phyloP scores from a whole-genome alignment of 2,329 filamentous ascomycete genomes.

The Aspergillus fischeri region DNA sequence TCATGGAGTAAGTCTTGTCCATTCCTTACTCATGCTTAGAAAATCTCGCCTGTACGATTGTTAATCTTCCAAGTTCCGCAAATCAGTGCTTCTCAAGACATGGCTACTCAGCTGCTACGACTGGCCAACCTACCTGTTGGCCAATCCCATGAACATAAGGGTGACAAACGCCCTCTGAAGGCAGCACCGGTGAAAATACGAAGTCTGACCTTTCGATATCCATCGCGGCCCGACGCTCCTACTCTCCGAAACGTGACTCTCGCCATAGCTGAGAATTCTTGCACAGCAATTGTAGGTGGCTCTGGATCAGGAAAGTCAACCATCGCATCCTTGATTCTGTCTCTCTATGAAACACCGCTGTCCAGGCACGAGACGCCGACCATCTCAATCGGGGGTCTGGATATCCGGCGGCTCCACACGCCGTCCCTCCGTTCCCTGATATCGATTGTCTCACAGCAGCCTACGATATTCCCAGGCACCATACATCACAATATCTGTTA shows the following conservation, averaged over 20 bases:
- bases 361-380: constrained; percentile 27
- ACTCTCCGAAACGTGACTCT: constrained; percentile 66
- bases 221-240: constrained; percentile 47
- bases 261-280: constrained; percentile 58
- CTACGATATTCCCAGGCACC: constrained; percentile 55
- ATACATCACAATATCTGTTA: constrained; percentile 63
- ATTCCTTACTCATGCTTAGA: neutral
- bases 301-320: constrained; percentile 94
- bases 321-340: constrained; percentile 67
- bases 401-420: constrained; percentile 59
- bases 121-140: constrained; percentile 59
- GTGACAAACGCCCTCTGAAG: constrained; percentile 41
- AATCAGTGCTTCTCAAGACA: constrained; percentile 68
- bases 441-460: constrained; percentile 57
- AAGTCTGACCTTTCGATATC: constrained; percentile 68
- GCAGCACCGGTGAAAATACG: constrained; percentile 55
- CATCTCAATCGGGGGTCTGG: constrained; percentile 51
- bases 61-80: constrained; percentile 59
- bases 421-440: constrained; percentile 57
- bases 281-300: constrained; percentile 72
- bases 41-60: neutral
- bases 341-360: constrained; percentile 55
- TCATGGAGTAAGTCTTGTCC: constrained; percentile 48
- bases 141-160: constrained; percentile 56
- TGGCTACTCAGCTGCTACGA: constrained; percentile 67